A percentile compares a stretch with the other conserved stretches of the same genome.
phyloP scores from a whole-genome alignment of 345 rosid genomes.

The Moricandia arvensis region DNA sequence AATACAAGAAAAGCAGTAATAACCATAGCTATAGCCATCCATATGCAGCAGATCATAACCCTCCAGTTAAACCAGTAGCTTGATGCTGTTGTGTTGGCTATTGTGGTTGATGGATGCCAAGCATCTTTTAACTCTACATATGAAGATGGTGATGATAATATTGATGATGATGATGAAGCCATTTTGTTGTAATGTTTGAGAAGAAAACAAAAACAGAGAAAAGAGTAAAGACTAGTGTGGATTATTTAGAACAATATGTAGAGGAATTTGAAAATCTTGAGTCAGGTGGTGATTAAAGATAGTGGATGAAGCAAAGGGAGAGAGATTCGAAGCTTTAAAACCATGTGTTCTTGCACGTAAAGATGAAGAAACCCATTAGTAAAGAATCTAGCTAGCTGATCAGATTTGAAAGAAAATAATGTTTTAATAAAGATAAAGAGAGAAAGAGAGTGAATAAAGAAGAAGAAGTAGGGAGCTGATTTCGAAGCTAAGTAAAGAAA shows the following conservation, averaged over 20 bases:
- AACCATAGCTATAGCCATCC: conserved; percentile 46
- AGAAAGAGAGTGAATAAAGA: conserved; percentile 34
- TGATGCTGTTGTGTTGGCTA: conserved; percentile 51
- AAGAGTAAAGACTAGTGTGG: conserved; percentile 17
- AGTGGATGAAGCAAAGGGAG: conserved; percentile 30
- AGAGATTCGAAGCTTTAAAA: conserved; percentile 39
- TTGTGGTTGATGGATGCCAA: conserved; percentile 41
- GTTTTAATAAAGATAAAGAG: conserved; percentile 11
- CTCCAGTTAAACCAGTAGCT: conserved; percentile 96
- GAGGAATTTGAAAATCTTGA: conserved; percentile 22
- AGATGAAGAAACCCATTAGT: conserved; percentile 11
- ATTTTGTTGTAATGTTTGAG: conserved; percentile 12
- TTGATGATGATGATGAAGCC: conserved; percentile 19
- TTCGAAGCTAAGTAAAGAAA: conserved; percentile 36
- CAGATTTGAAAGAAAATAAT: conserved; percentile 14
- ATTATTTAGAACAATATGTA: conserved; percentile 3
- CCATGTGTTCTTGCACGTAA: conserved; percentile 32
- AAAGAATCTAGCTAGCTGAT: conserved; percentile 11
- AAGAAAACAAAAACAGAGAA: conserved; percentile 31
- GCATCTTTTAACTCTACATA: conserved; percentile 38
- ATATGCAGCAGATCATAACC: conserved; percentile 63
- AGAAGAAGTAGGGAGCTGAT: conserved; percentile 38
- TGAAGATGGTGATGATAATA: conserved; percentile 15
- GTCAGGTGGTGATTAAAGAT: conserved; percentile 22
- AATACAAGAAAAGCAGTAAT: conserved; percentile 55